Percentiles rank a stretch among this genome's conserved stretches.
These are phyloP conservation scores for Paracoccidioides lutzii DNA, from an alignment of 2,329 filamentous ascomycete genomes.

Conservation along the genomic window DNA sequence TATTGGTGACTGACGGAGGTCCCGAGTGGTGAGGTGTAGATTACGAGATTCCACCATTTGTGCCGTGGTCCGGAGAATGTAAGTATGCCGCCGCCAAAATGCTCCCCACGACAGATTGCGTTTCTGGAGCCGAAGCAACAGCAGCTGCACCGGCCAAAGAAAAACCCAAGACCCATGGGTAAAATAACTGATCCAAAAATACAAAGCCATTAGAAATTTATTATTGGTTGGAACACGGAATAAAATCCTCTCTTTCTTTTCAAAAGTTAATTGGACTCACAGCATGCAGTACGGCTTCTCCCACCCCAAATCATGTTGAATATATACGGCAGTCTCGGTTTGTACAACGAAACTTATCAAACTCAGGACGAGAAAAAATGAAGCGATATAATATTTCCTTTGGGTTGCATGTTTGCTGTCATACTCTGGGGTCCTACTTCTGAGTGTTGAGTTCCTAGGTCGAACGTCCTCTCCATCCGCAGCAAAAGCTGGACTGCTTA, in stretches of 20 bases:
- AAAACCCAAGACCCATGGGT: slow-evolving; percentile 90
- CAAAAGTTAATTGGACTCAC: slow-evolving; percentile 34
- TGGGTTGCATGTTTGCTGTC: slow-evolving; percentile 53
- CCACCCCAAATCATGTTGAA: slow-evolving; percentile 85
- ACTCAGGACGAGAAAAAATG: slow-evolving; percentile 68
- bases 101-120: slow-evolving; percentile 63
- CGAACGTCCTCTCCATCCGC: slow-evolving; percentile 16
- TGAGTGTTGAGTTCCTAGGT: slow-evolving; percentile 53
- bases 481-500: slow-evolving; percentile 13
- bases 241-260: background rate
- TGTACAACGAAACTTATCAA: slow-evolving; percentile 83
- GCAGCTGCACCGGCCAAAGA: slow-evolving; percentile 74
- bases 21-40: slow-evolving; percentile 45
- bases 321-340: slow-evolving; percentile 90
- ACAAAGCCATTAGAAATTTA: background rate
- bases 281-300: slow-evolving; percentile 99
- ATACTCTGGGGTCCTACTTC: slow-evolving; percentile 61
- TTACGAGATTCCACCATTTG: slow-evolving; percentile 79
- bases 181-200: slow-evolving; percentile 46
- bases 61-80: slow-evolving; percentile 51
- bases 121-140: slow-evolving; percentile 68
- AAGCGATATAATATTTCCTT: slow-evolving; percentile 77
- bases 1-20: slow-evolving; percentile 38
- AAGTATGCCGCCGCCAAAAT: slow-evolving; percentile 69
- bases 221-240: background rate